Conservation (phyloP, 306 rosid species). For the Dicorynia guianensis region DNA sequence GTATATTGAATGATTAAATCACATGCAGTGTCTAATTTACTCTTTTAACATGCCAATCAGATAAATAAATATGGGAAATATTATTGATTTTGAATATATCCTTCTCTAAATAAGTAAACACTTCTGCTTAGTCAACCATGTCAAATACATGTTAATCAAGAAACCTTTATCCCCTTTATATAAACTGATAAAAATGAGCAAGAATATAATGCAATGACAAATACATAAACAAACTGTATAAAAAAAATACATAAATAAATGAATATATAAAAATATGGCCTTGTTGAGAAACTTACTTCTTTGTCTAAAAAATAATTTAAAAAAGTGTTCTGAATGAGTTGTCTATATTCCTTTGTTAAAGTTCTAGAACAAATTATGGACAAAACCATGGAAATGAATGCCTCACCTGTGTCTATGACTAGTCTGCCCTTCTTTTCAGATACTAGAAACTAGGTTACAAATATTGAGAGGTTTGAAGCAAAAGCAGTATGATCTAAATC, state of each 20-base stretch:
- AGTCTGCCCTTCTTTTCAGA: not conserved
- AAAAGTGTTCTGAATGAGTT: not conserved
- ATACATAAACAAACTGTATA: not conserved
- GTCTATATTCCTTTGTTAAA: not conserved
- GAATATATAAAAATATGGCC: too few relatives aligned
- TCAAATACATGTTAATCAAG: not conserved
- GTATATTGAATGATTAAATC: not conserved
- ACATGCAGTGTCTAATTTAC: not conserved
- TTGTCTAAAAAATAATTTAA: too few relatives aligned
- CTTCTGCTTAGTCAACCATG: not conserved
- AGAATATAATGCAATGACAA: not conserved
- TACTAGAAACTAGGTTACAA: too few relatives aligned
- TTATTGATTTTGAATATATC: not conserved
- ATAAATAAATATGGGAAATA: not conserved
- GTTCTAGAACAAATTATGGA: not conserved
- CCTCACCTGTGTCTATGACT: not conserved
- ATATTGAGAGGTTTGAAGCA: too few relatives aligned
- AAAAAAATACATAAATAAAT: too few relatives aligned
- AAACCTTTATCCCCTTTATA: not conserved
- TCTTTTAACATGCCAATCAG: not conserved
- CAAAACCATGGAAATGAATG: not conserved
- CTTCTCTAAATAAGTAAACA: not conserved
- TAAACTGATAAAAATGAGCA: not conserved
- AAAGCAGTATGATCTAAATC: too few relatives aligned
- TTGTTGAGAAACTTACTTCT: not conserved